phyloP scores from a whole-genome alignment of 208 protist species.

The Trypanosoma platydactyli region DNA sequence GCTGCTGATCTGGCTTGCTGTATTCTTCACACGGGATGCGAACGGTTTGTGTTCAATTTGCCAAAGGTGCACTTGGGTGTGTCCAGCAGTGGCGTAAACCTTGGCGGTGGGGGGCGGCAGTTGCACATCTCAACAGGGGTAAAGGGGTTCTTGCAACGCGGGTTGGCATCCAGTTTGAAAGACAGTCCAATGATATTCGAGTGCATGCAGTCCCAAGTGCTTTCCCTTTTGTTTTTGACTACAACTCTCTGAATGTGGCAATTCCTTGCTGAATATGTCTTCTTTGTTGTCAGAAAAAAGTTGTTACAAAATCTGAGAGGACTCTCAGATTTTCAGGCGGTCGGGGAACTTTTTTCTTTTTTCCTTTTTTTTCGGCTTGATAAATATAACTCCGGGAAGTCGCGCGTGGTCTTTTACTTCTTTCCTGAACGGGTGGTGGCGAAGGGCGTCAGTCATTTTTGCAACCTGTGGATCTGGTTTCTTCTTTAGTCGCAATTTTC shows the following conservation, averaged over 20 bases:
- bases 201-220: constrained; percentile 41
- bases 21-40: constrained; percentile 59
- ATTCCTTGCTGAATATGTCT: neutral
- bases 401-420: no score
- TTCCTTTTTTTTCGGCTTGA: no score
- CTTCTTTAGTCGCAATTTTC: no score
- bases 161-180: constrained; percentile 39
- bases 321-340: no score
- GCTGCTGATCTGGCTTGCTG: constrained; percentile 54
- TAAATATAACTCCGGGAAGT: no score
- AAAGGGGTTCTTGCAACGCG: constrained; percentile 41
- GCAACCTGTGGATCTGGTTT: no score
- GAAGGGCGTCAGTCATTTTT: no score
- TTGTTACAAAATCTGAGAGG: no score
- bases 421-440: no score
- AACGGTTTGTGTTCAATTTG: constrained; percentile 48
- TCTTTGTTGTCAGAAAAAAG: neutral
- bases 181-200: constrained; percentile 49
- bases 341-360: constrained; percentile 36
- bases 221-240: constrained; percentile 10
- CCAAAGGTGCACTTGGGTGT: constrained; percentile 45
- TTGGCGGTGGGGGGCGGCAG: constrained; percentile 47
- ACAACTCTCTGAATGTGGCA: neutral
- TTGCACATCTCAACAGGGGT: constrained; percentile 44
- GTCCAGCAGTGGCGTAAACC: constrained; percentile 39